Evolutionary conservation across 192 early-diverging fungal genomes (phyloP), one percentile per base, ranked within the genome.

Genomic region (Spinellus fusiger): DNA sequence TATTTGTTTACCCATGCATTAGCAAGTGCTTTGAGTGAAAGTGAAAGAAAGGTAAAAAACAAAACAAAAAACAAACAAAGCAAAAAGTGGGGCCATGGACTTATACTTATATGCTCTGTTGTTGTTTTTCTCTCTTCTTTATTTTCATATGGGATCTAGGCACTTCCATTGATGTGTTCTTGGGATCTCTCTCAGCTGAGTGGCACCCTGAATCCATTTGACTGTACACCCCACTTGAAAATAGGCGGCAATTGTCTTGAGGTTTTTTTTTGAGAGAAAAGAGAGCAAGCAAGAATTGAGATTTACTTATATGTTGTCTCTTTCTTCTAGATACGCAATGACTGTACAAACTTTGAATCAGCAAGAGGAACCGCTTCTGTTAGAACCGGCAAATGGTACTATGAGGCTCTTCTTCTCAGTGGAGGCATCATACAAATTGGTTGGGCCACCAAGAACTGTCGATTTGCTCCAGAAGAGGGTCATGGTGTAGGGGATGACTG

Each of bases 361-460:
- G 77, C 86, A 10, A 64, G 84, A 15, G 71, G 75, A 0, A 86
- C 81, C 12, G 60, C 69, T 15, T 77, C 74, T 35, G 85, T 89
- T 4, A 69, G 49, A 9, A 54, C 65, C 10, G 90, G 88, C 3
- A 84, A 78, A 61, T 93, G 75, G 76, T 84, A 78, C 15, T 93
- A 89, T 59, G 91, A 93, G 65, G 78, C 91, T 1, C 55, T 75
- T 12, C 63, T 93, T 8, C 46, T 76, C 5, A 85, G 82, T 3
- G 75, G 73, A 15, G 91, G 90, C 1, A 89, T 93, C 55, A 86
- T 93, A 73, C 91, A 93, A 60, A 69, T 93, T 47, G 91, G 91
- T 13, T 93, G 91, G 89, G 86, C 83, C 4, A 83, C 79, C 0
- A 58, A 64, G 16, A 67, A 77, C 27, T 84, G 84, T 46, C 67